Evolutionary conservation across 2,329 filamentous ascomycete species (phyloP), one percentile per base, ranked within the genome.

Genomic region (Biscogniauxia sp.): DNA sequence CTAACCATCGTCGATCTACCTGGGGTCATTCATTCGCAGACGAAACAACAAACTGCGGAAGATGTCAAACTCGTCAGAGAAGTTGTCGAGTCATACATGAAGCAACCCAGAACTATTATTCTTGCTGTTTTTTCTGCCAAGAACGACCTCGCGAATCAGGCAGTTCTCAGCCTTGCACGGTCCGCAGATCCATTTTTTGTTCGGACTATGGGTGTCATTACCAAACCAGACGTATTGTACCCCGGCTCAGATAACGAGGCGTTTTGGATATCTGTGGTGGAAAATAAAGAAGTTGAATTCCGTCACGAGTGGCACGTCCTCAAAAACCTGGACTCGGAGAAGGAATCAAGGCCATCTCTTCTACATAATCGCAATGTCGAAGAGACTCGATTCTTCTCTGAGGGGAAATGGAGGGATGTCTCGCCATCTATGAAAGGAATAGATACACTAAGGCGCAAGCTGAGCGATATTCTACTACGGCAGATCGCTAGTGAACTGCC

Each of bases 1-100:
- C 74, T 88, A 32, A 87, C 84, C 0, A 76, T 87, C 41, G 83
- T 88, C 2, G 84, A 88, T 68, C 74, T 87, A 2, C 84, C 84
- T 0, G 84, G 84, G 1, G 72, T 88, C 8, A 82, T 86, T 56
- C 76, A 81, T 32, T 76, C 77, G 0, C 73, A 78, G n/a, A 80
- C 75, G n/a, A 78, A 78, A 45, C 70, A 78, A 1, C 79, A 85
- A 63, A 78, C 78, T 1, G 72, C 71, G 3, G 68, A 69, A 1
- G 81, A 83, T 53, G 76, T 79, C 0, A 70, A 77, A 2, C 62
- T 80, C 1, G 80, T 88, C 5, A 64, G 73, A 5, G 68, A 78
- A 0, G 73, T 88, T 11, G 81, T 86, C 1, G 66, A 78, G 1
- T 70, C 71, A 0, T 90, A 90, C 69, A 86, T 90, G 77, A 70